Base-by-base conservation (phyloP, 805 yeast genomes). In the Suhomyces kilbournensis region DNA sequence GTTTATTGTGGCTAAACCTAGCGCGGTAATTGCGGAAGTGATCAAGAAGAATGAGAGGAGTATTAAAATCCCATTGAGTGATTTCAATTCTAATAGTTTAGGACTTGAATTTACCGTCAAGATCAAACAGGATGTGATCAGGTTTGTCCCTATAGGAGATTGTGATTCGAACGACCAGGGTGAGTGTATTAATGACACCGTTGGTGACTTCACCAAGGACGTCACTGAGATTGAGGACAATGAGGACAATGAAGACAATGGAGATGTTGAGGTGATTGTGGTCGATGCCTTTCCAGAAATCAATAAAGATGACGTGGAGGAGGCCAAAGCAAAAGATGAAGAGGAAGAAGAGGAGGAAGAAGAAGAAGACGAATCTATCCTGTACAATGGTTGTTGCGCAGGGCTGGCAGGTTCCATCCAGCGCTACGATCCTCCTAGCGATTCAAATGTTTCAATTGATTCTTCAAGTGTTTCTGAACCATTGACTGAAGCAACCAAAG, bases 1-100 rank as follows among this genome's bases (percentile, higher is more conserved):
- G 4, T 71, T 75, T 48, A 68, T 74, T 30, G 58, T 75, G 30
- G 56, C 68, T 26, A 63, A 63, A 50, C 73, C 76, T 2, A 65
- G 71, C 3, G 42, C 55, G 15, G 47, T 47, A 15, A 65, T 68
- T 42, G 52, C 44, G n/a, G 46, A 51, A 3, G 54, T 62, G 7
- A 44, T 52, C 32, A 54, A 51, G 3, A 43, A 50, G 22, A 51
- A 49, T 45, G 35, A 30, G 19, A 50, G 53, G 35, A 60, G 60
- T 19, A 60, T 54, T 44, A 57, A 58, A 5, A 55, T 67, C 46
- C 60, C 64, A 3, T 58, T 66, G 39, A 44, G 39, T 1, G 56
- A 59, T 10, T 70, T 70, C 55, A 60, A 51, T 7, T 40, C 55
- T 19, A 64, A 71, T 2, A 45, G 50, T 30, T 47, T 69, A 22